phyloP scores from a whole-genome alignment of 1,139 yeast species.

The Hanseniaspora gamundiae region DNA sequence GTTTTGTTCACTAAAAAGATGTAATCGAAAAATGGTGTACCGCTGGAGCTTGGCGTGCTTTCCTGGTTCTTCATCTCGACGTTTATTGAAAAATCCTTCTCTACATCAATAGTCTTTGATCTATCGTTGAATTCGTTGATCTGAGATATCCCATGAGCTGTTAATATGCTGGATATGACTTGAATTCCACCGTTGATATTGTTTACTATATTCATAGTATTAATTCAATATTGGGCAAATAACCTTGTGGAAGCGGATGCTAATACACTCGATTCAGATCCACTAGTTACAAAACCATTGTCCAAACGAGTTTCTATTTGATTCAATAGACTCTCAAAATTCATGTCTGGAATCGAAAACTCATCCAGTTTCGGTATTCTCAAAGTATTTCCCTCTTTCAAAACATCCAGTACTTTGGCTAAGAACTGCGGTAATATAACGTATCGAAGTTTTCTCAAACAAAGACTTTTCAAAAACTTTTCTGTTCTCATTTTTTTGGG shows the following conservation, averaged over 20 bases:
- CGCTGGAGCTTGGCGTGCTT: neutral
- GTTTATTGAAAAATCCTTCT: constrained; percentile 17
- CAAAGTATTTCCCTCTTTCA: constrained; percentile 15
- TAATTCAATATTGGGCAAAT: constrained; percentile 26
- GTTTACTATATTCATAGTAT: constrained; percentile 49
- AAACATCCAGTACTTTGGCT: constrained; percentile 29
- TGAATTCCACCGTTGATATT: constrained; percentile 59
- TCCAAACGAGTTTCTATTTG: constrained; percentile 15
- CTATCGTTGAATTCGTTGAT: constrained; percentile 27
- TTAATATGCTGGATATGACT: constrained; percentile 47
- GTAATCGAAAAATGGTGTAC: constrained; percentile 11
- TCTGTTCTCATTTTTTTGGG: constrained; percentile 76
- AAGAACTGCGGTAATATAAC: constrained; percentile 25
- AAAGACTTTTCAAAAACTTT: constrained; percentile 46
- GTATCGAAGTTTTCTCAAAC: constrained; percentile 23
- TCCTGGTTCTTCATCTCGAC: constrained; percentile 11
- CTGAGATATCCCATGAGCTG: constrained; percentile 50
- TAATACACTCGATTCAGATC: neutral
- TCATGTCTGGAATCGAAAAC: constrained; percentile 25
- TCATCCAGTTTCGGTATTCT: constrained; percentile 24
- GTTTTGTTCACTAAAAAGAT: constrained; percentile 25
- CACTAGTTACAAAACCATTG: too few relatives aligned
- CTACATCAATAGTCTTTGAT: constrained; percentile 13
- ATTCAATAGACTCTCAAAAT: constrained; percentile 19
- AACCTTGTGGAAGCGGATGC: constrained; percentile 19